Evolutionary conservation across 1,284 basidiomycete species (phyloP).

Genomic region (Cryptococcus jaspeensis): DNA sequence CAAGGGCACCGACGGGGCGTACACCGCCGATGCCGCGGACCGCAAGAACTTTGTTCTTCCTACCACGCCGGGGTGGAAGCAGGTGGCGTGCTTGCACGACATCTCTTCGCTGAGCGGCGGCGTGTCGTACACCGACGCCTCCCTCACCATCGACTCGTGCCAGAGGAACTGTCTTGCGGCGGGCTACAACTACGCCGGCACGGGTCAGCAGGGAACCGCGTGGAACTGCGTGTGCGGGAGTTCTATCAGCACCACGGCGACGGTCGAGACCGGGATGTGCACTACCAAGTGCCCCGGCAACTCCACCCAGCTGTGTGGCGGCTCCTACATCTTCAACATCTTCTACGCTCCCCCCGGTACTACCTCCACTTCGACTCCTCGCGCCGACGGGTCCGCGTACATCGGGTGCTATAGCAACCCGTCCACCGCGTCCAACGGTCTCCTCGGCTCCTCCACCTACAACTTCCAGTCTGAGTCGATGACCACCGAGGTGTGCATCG

Average conservation of each 20-base stretch:
- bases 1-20: constrained; percentile 22
- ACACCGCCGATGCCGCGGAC: constrained; percentile 7
- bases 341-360: constrained; percentile 7
- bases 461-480: constrained; percentile 13
- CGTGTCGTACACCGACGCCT: background rate
- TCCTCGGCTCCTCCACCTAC: constrained; percentile 7
- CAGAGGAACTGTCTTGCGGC: constrained; percentile 7
- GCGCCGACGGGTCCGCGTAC: background rate
- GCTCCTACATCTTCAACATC: constrained; percentile 6
- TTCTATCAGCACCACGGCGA: constrained; percentile 14
- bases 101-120: background rate
- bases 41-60: background rate
- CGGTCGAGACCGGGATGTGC: constrained; percentile 29
- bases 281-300: constrained; percentile 33
- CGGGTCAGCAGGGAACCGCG: constrained; percentile 13
- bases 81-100: constrained; percentile 11
- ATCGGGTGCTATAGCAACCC: constrained; percentile 4
- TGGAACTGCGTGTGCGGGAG: constrained; percentile 29
- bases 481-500: constrained; percentile 7
- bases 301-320: constrained; percentile 30
- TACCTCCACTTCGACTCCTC: background rate
- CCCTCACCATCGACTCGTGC: constrained; percentile 13
- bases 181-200: constrained; percentile 18
- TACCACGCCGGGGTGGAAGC: constrained; percentile 4
- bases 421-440: constrained; percentile 10